A percentile compares a stretch with the other conserved stretches of the same genome.
Conservation (phyloP, 106 monocot genomes). For the Dendrobium officinale region DNA sequence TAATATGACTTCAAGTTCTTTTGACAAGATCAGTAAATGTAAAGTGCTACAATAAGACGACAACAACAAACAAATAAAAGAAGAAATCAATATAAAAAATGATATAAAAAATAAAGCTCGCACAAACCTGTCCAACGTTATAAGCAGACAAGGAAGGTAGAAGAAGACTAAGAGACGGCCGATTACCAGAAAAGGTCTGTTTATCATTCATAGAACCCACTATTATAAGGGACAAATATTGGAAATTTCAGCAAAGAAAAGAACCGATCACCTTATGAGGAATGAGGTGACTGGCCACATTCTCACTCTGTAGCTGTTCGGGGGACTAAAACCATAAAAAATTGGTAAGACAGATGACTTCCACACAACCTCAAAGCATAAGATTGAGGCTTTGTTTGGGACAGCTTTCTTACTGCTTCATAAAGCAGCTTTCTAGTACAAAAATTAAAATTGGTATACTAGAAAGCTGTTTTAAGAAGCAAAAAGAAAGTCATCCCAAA, state of each 20-base stretch:
- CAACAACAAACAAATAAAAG: background rate
- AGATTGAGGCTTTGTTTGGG: background rate
- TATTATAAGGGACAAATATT: background rate
- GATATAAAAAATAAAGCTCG: background rate
- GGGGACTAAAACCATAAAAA: constrained; percentile 40
- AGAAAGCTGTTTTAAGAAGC: no score
- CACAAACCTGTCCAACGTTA: constrained; percentile 79
- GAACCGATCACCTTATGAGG: constrained; percentile 78
- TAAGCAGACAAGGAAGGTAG: constrained; percentile 74
- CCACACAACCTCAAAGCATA: background rate
- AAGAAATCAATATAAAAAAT: background rate
- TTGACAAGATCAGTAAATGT: background rate
- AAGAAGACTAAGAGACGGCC: constrained; percentile 85
- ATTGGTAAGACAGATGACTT: background rate
- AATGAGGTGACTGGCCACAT: constrained; percentile 66
- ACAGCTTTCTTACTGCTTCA: no score
- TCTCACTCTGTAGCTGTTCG: constrained; percentile 55
- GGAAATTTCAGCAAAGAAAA: background rate
- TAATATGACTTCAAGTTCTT: background rate
- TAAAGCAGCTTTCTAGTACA: no score
- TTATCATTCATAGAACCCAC: constrained; percentile 4
- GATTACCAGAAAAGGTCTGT: constrained; percentile 92
- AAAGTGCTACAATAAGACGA: background rate
- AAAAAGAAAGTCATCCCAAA: no score
- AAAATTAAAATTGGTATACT: no score